phyloP scores from a whole-genome alignment of 805 yeast genomes.

The Myxozyma nipponensis region DNA sequence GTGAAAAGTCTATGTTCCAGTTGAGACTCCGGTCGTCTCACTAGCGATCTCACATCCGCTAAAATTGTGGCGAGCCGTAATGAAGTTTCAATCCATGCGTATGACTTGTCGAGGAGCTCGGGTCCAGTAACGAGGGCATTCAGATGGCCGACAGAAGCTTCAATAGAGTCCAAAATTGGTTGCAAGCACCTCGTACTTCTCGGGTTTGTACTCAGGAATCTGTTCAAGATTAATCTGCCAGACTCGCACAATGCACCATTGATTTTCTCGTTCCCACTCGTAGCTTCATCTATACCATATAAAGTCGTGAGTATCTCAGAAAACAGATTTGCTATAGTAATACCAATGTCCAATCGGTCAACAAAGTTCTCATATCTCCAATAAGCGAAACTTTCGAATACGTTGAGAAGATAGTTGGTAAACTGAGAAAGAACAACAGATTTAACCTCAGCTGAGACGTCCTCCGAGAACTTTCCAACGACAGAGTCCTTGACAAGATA shows the following conservation, averaged over 20 bases:
- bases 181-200: slow-evolving; percentile 49
- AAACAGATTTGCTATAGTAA: slow-evolving; percentile 43
- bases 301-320: slow-evolving; percentile 50
- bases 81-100: slow-evolving; percentile 48
- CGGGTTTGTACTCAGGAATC: slow-evolving; percentile 52
- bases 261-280: slow-evolving; percentile 41
- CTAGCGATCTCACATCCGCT: slow-evolving; percentile 52
- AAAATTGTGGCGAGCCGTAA: slow-evolving; percentile 56
- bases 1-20: slow-evolving; percentile 61
- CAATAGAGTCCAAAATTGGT: slow-evolving; percentile 53
- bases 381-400: slow-evolving; percentile 67
- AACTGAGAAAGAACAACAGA: slow-evolving; percentile 54
- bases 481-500: slow-evolving; percentile 48
- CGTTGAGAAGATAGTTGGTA: slow-evolving; percentile 53
- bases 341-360: slow-evolving; percentile 62
- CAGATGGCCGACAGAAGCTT: slow-evolving; percentile 42
- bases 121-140: slow-evolving; percentile 43
- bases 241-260: slow-evolving; percentile 52
- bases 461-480: slow-evolving; percentile 32
- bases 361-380: slow-evolving; percentile 60
- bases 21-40: slow-evolving; percentile 52
- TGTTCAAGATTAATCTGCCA: slow-evolving; percentile 48
- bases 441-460: slow-evolving; percentile 44
- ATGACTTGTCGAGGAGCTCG: slow-evolving; percentile 46
- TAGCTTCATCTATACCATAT: slow-evolving; percentile 49